phyloP scores from a whole-genome alignment of 2,329 filamentous ascomycete genomes.

The Stachybotrys echinatus region DNA sequence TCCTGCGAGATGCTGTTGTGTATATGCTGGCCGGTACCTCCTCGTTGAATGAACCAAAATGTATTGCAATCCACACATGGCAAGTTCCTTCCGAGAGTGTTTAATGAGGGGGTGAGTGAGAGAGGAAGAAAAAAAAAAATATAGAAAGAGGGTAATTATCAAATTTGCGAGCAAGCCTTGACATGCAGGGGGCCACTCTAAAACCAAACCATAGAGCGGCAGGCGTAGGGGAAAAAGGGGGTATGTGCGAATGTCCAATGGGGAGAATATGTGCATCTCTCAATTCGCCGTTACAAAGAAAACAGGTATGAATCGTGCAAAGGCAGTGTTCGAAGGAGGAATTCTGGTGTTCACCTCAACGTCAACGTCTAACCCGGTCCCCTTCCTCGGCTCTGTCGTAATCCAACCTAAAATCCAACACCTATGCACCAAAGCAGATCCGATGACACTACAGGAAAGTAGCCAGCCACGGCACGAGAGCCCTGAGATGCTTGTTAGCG shows the following conservation, averaged over 20 bases:
- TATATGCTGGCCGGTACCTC: too few relatives aligned
- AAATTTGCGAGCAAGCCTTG: not conserved
- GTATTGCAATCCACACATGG: too few relatives aligned
- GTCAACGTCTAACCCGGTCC: not conserved
- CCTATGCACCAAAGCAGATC: not conserved
- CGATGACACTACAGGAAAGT: conserved; percentile 37
- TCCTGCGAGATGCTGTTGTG: too few relatives aligned
- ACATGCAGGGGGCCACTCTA: not conserved
- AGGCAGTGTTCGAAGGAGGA: not conserved
- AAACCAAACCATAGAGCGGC: not conserved
- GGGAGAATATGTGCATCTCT: not conserved
- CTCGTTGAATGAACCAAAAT: too few relatives aligned
- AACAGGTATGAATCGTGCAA: not conserved
- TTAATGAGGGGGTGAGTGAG: too few relatives aligned
- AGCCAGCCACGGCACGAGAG: conserved; percentile 46
- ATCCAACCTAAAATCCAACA: not conserved
- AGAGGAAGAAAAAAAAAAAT: not conserved
- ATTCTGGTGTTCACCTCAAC: not conserved
- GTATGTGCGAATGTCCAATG: not conserved
- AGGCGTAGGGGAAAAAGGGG: not conserved
- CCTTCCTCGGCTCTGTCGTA: not conserved
- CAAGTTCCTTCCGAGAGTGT: too few relatives aligned
- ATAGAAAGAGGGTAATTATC: not conserved
- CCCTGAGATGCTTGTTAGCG: conserved; percentile 23
- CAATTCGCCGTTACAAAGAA: not conserved